Base-by-base conservation (phyloP, 106 monocot species). In the Dioscorea dumetorum region DNA sequence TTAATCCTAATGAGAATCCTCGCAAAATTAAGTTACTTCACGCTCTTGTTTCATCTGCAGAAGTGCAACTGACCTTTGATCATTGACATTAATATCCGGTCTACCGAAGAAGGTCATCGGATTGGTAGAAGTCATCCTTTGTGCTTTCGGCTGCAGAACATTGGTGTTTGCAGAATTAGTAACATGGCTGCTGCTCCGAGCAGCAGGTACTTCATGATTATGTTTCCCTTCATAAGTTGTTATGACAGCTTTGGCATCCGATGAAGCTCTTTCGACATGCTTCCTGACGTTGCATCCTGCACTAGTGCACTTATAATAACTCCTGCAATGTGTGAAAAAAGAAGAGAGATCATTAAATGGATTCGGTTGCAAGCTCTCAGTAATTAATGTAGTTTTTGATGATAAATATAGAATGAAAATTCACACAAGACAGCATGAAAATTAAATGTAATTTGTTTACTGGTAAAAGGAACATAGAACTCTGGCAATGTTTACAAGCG, bases 161-260 rank as follows among this genome's bases (percentile, higher is more conserved):
- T 41, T 41, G 41, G 41, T 8, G 10, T 41, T 41, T 10, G 10
- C 48, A 23, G 12, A n/a, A 12, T 72, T 67, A 5, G 72, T 71
- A 69, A 62, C 76, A 49, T 83, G 86, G 68, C 70, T 81, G 70
- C 77, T 82, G 48, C 72, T 83, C 56, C 87, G 68, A 63, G 82
- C 73, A 11, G 72, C 74, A 11, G 91, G 91, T 19, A 82, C 71
- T 68, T 91, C 84, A 77, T 91, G 91, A 51, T 87, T 87, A 72
- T 91, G 91, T 60, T 84, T 87, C 49, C 91, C 91, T 67, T 87
- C 91, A 34, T 91, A 91, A 24, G 91, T 79, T 48, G 90, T 91
- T 66, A 87, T 77, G 3, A 91, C 91, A 33, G 79, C 84, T 65
- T 72, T 82, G 17, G 70, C 63, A 34, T 91, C 82, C 22, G 79